A percentile compares a stretch with the other conserved stretches of the same genome.
Conservation (phyloP, 1,284 basidiomycete genomes). For the Stygiomarasmius scandens region DNA sequence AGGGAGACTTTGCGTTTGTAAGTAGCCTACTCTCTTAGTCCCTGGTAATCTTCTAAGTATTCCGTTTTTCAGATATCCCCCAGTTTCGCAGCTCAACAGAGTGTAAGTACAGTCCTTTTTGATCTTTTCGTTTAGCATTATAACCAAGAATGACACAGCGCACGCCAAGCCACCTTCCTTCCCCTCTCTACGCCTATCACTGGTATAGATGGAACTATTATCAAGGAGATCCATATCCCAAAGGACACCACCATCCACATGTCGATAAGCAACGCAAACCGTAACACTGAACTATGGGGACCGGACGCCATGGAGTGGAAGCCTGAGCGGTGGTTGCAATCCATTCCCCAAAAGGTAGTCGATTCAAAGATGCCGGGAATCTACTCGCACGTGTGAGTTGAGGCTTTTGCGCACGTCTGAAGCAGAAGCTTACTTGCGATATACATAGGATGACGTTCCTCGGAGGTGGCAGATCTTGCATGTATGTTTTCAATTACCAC, state of each 20-base stretch:
- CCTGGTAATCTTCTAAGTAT: neutral
- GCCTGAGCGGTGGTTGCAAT: slow-evolving; percentile 7
- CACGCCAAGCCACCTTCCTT: neutral
- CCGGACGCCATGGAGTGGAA: slow-evolving; percentile 4
- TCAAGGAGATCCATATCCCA: slow-evolving; percentile 11
- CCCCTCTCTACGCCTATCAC: neutral
- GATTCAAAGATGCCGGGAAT: slow-evolving; percentile 3
- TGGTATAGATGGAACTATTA: neutral
- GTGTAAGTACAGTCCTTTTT: neutral
- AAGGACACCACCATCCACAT: slow-evolving; percentile 1
- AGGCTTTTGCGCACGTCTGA: too few species aligned
- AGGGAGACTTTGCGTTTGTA: slow-evolving; percentile 28
- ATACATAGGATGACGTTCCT: too few species aligned
- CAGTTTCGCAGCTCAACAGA: neutral
- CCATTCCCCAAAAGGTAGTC: neutral
- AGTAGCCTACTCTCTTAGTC: neutral
- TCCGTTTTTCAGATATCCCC: slow-evolving; percentile 1
- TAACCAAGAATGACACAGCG: too few species aligned
- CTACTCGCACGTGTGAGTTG: neutral
- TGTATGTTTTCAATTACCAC: too few species aligned
- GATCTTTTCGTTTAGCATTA: neutral
- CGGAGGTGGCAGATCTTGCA: too few species aligned
- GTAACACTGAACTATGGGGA: slow-evolving; percentile 1
- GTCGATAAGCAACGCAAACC: neutral
- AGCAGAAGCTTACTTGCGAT: too few species aligned